Percentiles rank a stretch among this genome's conserved stretches.
Evolutionary conservation across 768 basidiomycete genomes (phyloP).

Genomic region (Zangia roseola): DNA sequence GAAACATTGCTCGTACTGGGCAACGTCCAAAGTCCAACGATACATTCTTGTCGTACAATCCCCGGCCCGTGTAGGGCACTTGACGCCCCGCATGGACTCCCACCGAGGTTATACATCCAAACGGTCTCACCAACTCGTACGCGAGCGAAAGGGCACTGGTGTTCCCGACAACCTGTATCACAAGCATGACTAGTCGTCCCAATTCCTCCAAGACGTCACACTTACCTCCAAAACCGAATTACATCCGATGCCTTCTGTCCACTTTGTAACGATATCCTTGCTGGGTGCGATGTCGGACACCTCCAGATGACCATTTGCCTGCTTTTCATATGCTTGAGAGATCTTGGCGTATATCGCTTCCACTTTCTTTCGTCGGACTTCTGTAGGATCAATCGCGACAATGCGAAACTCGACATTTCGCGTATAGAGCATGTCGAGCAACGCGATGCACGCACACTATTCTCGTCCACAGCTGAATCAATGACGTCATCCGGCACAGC

Average conservation of each 20-base stretch:
- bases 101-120: slow-evolving; percentile 73
- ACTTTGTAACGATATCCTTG: slow-evolving; percentile 45
- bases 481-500: neutral
- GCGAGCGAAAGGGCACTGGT: slow-evolving; percentile 60
- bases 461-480: neutral
- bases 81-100: slow-evolving; percentile 61
- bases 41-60: slow-evolving; percentile 75
- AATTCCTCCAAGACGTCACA: neutral
- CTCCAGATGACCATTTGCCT: slow-evolving; percentile 41
- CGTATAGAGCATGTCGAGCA: slow-evolving; percentile 58
- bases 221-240: slow-evolving; percentile 67
- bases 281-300: slow-evolving; percentile 52
- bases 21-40: slow-evolving; percentile 81
- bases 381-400: slow-evolving; percentile 62
- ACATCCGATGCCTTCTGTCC: slow-evolving; percentile 60
- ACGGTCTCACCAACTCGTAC: slow-evolving; percentile 70
- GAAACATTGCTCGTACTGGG: slow-evolving; percentile 76
- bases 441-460: slow-evolving; percentile 59
- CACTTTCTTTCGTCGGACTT: slow-evolving; percentile 57
- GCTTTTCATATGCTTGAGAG: slow-evolving; percentile 32
- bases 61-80: slow-evolving; percentile 53
- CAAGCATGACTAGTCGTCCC: neutral
- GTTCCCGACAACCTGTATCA: slow-evolving; percentile 64
- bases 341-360: slow-evolving; percentile 49
- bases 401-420: slow-evolving; percentile 50